Evolutionary conservation across 106 monocot species (phyloP).

Genomic region (Cymbidium sinense): DNA sequence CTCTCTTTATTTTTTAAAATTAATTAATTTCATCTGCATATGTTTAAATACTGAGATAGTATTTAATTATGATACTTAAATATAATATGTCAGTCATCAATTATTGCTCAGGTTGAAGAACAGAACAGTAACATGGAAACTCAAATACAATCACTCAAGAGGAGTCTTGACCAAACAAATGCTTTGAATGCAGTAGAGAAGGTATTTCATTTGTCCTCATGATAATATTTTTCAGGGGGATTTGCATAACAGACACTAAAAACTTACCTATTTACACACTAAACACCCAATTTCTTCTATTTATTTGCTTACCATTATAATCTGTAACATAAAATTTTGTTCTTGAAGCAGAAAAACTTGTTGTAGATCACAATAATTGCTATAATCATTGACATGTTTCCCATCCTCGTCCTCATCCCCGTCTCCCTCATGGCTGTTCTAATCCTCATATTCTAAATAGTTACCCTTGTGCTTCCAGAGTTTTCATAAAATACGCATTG

Average conservation of each 20-base stretch:
- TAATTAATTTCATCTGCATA: neutral
- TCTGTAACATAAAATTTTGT: neutral
- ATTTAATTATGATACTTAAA: neutral
- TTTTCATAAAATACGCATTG: too few relatives aligned
- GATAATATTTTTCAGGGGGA: neutral
- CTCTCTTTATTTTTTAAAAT: neutral
- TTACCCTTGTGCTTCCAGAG: too few relatives aligned
- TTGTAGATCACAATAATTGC: too few relatives aligned
- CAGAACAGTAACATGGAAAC: conserved; percentile 7
- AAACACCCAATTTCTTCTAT: neutral
- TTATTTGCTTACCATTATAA: neutral
- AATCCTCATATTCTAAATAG: too few relatives aligned
- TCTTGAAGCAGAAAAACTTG: neutral
- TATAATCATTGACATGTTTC: too few relatives aligned
- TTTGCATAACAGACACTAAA: too few relatives aligned
- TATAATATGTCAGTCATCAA: neutral
- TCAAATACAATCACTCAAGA: conserved; percentile 8
- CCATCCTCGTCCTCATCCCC: too few relatives aligned
- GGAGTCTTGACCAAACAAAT: neutral
- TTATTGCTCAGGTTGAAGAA: conserved; percentile 4
- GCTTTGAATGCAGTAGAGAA: conserved; percentile 8
- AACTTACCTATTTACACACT: too few relatives aligned
- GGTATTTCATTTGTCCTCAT: neutral
- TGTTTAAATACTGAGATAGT: neutral
- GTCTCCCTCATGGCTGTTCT: too few relatives aligned